phyloP scores from a whole-genome alignment of 116 monocot species.

The Trichopus zeylanicus region DNA sequence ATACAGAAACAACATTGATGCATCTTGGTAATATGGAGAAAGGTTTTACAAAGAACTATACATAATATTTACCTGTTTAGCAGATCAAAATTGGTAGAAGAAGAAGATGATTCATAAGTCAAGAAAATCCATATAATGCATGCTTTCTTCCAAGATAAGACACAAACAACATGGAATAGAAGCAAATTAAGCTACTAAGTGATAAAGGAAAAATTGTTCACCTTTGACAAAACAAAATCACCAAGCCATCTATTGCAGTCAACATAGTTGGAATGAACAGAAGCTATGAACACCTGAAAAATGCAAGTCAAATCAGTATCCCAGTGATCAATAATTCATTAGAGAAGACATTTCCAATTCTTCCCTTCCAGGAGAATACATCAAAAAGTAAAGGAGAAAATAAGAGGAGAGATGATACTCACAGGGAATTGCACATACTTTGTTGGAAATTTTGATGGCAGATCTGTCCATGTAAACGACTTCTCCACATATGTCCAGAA shows the following conservation, averaged over 20 bases:
- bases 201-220: conserved; percentile 1
- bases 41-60: too few relatives aligned
- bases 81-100: too few relatives aligned
- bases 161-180: neutral
- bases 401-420: conserved; percentile 17
- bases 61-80: too few relatives aligned
- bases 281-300: conserved; percentile 73
- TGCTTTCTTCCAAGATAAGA: neutral
- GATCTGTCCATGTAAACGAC: conserved; percentile 96
- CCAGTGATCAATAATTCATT: neutral
- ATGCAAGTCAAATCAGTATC: neutral
- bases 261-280: conserved; percentile 90
- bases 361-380: too few relatives aligned
- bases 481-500: conserved; percentile 98
- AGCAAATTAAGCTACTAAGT: neutral
- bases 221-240: conserved; percentile 96
- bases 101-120: too few relatives aligned
- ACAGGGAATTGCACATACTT: conserved; percentile 99
- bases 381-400: neutral
- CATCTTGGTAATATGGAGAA: too few relatives aligned
- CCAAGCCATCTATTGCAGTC: conserved; percentile 98
- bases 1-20: too few relatives aligned
- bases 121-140: too few relatives aligned
- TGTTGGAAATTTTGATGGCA: conserved; percentile 98
- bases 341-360: too few relatives aligned